Evolutionary conservation across 768 basidiomycete genomes (phyloP), one percentile per base, ranked within the genome.

Genomic region (Boletus coccyginus): DNA sequence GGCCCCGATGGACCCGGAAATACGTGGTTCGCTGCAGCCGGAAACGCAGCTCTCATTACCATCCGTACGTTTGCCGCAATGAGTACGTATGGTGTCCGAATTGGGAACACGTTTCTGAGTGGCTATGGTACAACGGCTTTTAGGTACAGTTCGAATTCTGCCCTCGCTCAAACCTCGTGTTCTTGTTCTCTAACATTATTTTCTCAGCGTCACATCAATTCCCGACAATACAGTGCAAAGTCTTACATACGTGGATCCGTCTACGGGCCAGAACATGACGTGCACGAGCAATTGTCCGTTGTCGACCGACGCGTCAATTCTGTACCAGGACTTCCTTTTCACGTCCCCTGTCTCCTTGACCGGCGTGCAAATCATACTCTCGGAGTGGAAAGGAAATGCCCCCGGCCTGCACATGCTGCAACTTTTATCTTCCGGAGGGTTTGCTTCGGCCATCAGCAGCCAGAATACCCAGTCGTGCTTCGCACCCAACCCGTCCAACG

Each of bases 241-340:
- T 5, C 75, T 99, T 58, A 80, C 81, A 32, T 98, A 88, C 67
- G 69, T 88, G 33, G 90, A 98, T 69, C 87, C 91, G 0, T 70
- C 76, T 0, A 89, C 87, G 12, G 85, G 87, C 41, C 76, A 88
- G 66, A 92, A 88, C 62, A 72, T 76, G 60, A 91, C 92, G 0
- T 99, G 97, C 73, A 77, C 85, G 10, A 74, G 80, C 50, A 73
- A 78, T 21, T 99, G 97, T 70, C 92, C 94, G 0, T 78, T 99
- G 40, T 84, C 84, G 6, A 85, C 85, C 44, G 84, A 97, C 68
- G 70, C 89, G 3, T 79, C 84, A 12, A 73, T 98, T 54, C 80
- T 83, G 1, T 98, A 93, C 68, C 94, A 98, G 71, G 97, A 99
- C 71, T 99, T 97, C 75, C 74, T 97, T 41, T 98, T 98, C 70